Evolutionary conservation across 345 rosid species (phyloP), one percentile per base, ranked within the genome.

Genomic region (Hevea brasiliensis): DNA sequence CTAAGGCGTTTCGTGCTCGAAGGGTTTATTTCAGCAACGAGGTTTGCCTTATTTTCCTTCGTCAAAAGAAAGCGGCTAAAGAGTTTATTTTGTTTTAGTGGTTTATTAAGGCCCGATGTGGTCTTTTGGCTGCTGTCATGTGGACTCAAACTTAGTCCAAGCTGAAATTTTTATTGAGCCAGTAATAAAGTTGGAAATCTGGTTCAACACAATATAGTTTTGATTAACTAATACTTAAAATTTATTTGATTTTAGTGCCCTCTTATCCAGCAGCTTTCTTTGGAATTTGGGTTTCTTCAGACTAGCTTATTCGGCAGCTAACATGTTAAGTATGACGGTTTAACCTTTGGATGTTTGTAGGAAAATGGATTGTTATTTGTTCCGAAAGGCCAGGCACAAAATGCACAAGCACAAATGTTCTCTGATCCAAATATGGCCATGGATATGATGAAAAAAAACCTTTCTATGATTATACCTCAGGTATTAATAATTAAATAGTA

Each of bases 361-460:
- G 99, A 95, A 81, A 93, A 95, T 81, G 98, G 99, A 58, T 86
- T 96, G 69, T 74, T 96, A 72, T 68, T 71, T 82, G 96, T 96
- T 78, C 99, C 98, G 0, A 93, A 90, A 76, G 98, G 90, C 1
- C 88, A 90, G 81, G 91, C 79, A 59, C 87, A 75, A 74, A 96
- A 96, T 80, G 75, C 98, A 4, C 99, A 96, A 81, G 99, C 99
- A 0, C 97, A 91, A 73, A 96, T 96, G 99, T 90, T 96, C 76
- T 93, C 99, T 76, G 99, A 96, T 82, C 99, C 98, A 20, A 96
- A 96, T 80, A 93, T 96, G 98, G 99, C 99, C 23, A 93, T 93
- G 99, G 99, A 93, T 74, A 96, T 96, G 97, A 93, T 96, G 99
- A 96, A 96, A 91, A 93, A 96, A 75, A 93, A 96, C 79, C 96